A percentile compares a stretch with the other conserved stretches of the same genome.
Evolutionary conservation across 1,284 basidiomycete species (phyloP).

Genomic region (Trametes hirsuta): DNA sequence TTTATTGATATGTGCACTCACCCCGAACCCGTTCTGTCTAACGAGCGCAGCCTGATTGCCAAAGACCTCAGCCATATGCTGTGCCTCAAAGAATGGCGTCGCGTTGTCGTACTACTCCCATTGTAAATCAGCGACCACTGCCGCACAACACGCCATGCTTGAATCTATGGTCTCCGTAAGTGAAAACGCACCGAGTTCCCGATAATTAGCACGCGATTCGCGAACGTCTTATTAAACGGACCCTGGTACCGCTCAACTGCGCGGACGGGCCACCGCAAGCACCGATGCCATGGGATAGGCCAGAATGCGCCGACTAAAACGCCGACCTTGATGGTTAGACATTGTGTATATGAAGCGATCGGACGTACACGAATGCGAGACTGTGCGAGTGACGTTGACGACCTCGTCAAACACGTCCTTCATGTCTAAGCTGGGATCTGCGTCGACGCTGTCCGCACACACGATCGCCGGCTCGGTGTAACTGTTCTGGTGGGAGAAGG

Average conservation of each 20-base stretch:
- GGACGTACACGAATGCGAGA: slow-evolving; percentile 26
- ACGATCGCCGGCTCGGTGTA: slow-evolving; percentile 15
- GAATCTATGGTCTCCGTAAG: background rate
- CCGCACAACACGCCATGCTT: background rate
- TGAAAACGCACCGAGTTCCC: slow-evolving; percentile 23
- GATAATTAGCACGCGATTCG: slow-evolving; percentile 25
- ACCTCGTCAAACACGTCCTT: slow-evolving; percentile 24
- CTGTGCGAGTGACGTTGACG: slow-evolving; percentile 16
- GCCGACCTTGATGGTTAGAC: background rate
- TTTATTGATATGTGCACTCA: background rate
- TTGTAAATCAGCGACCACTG: too few species aligned
- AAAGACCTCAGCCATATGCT: slow-evolving; percentile 17
- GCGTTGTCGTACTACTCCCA: slow-evolving; percentile 20
- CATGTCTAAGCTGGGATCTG: slow-evolving; percentile 9
- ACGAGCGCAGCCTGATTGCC: slow-evolving; percentile 23
- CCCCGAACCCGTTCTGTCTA: slow-evolving; percentile 27
- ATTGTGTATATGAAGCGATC: too few species aligned
- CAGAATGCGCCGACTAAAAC: slow-evolving; percentile 13
- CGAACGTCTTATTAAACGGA: slow-evolving; percentile 27
- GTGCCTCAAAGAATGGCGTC: slow-evolving; percentile 25
- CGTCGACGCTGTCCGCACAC: slow-evolving; percentile 25
- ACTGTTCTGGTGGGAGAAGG: background rate
- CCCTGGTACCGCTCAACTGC: slow-evolving; percentile 29
- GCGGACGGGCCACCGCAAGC: slow-evolving; percentile 21
- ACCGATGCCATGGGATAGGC: slow-evolving; percentile 8